Conservation (phyloP, 2,329 filamentous ascomycete genomes). For the Septoria petroselini region DNA sequence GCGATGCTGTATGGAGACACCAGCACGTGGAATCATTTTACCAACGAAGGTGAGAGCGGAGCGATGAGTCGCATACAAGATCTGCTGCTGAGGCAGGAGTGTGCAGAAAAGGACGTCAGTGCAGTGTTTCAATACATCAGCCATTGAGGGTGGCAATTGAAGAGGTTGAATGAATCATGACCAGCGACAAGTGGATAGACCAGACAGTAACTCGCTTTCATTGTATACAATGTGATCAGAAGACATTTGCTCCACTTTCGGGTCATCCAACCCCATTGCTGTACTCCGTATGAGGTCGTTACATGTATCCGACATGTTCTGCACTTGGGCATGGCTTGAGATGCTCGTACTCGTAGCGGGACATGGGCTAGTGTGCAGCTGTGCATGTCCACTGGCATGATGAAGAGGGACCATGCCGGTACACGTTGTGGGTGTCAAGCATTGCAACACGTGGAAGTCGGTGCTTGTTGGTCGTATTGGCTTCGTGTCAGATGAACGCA, state of each 20-base stretch:
- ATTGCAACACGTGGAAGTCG: background rate
- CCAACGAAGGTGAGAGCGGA: slow-evolving; percentile 66
- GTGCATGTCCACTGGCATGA: background rate
- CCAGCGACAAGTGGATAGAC: slow-evolving; percentile 3
- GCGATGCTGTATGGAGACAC: slow-evolving; percentile 98
- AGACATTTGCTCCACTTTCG: too few species aligned
- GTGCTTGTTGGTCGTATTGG: background rate
- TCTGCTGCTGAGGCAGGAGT: slow-evolving; percentile 82
- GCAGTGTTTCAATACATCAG: slow-evolving; percentile 99
- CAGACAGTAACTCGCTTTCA: background rate
- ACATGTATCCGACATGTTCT: background rate
- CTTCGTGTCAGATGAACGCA: background rate
- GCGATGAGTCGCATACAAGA: slow-evolving; percentile 79
- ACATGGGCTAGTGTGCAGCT: slow-evolving; percentile 7
- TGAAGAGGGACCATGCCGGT: background rate
- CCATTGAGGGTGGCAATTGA: slow-evolving; percentile 52
- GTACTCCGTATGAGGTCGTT: background rate
- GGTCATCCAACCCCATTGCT: too few species aligned
- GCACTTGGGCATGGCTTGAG: background rate
- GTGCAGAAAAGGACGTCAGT: slow-evolving; percentile 73
- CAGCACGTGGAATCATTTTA: slow-evolving; percentile 98
- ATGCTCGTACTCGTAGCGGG: slow-evolving; percentile 10
- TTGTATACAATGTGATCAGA: too few species aligned
- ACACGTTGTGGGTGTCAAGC: background rate
- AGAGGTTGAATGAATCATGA: slow-evolving; percentile 2